Conservation (phyloP, 176 grass and related monocot species). For the Tillandsia leiboldiana region DNA sequence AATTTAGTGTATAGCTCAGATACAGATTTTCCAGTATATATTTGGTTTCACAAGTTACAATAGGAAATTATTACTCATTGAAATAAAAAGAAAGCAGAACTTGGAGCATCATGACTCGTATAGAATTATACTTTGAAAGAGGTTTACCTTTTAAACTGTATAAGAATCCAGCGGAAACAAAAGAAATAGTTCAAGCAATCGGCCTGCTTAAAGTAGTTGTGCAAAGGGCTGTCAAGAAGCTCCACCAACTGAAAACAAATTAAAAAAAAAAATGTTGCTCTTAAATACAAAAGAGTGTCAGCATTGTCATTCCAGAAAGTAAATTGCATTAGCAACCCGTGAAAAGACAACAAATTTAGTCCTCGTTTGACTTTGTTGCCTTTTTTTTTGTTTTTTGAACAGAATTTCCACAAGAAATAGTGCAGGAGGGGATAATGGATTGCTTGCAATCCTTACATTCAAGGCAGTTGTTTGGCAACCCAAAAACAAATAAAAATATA, state of each 20-base stretch:
- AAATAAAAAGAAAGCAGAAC: constrained; percentile 9
- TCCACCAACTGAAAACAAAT: constrained; percentile 62
- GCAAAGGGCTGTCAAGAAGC: constrained; percentile 66
- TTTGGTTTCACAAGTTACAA: neutral
- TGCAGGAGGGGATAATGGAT: too few species aligned
- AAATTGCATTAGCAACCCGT: neutral
- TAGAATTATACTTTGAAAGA: neutral
- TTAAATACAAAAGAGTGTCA: neutral
- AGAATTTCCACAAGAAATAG: too few species aligned
- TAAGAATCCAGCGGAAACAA: constrained; percentile 99
- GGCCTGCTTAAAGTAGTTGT: constrained; percentile 80
- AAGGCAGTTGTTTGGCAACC: too few species aligned
- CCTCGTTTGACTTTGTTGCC: too few species aligned
- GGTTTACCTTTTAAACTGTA: constrained; percentile 94
- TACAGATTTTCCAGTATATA: too few species aligned
- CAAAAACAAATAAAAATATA: too few species aligned
- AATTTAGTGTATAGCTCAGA: too few species aligned
- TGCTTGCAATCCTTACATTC: too few species aligned
- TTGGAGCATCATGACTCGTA: neutral
- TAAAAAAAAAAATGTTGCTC: neutral
- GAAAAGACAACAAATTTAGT: too few species aligned
- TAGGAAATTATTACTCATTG: neutral
- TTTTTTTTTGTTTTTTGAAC: too few species aligned
- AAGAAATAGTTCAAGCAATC: constrained; percentile 98
- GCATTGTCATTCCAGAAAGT: too few species aligned